phyloP scores from a whole-genome alignment of 2,329 filamentous ascomycete species.

The Trichophyton benhamiae region DNA sequence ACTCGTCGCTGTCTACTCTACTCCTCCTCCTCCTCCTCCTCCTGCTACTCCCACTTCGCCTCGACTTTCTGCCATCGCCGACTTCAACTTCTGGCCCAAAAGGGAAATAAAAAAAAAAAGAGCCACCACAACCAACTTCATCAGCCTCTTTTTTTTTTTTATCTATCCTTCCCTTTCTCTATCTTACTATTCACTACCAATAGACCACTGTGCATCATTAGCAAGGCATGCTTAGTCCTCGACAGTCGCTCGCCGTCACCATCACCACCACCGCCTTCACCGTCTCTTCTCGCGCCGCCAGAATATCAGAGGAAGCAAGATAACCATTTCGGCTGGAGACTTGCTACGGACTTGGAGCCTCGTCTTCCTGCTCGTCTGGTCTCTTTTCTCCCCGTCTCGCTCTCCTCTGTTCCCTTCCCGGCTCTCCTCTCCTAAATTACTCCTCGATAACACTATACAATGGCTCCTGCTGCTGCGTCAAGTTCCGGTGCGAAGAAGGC shows the following conservation, averaged over 20 bases:
- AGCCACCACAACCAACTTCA: not conserved
- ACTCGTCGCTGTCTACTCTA: not conserved
- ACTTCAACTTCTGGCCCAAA: not conserved
- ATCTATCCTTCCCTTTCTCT: conserved; percentile 10
- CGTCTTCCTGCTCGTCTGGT: not conserved
- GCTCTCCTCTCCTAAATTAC: conserved; percentile 13
- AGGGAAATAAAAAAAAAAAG: not conserved
- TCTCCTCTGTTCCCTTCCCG: conserved; percentile 14
- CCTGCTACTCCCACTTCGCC: too few relatives aligned
- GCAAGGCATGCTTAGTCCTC: conserved; percentile 4
- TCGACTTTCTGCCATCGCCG: too few relatives aligned
- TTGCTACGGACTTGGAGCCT: too few relatives aligned
- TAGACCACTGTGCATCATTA: conserved; percentile 10
- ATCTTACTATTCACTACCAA: too few relatives aligned
- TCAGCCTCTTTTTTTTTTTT: not conserved
- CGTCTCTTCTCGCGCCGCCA: too few relatives aligned
- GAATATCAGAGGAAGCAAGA: not conserved
- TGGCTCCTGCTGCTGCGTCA: conserved; percentile 42
- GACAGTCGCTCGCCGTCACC: not conserved
- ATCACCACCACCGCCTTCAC: not conserved
- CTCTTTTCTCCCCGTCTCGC: conserved; percentile 4
- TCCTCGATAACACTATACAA: conserved; percentile 14
- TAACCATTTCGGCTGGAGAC: not conserved
- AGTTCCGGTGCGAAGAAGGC: conserved; percentile 71
- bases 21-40: not conserved